These are phyloP conservation scores for Cavenderia fasciculata DNA, from an alignment of 78 protist species.

Conservation along the genomic window DNA sequence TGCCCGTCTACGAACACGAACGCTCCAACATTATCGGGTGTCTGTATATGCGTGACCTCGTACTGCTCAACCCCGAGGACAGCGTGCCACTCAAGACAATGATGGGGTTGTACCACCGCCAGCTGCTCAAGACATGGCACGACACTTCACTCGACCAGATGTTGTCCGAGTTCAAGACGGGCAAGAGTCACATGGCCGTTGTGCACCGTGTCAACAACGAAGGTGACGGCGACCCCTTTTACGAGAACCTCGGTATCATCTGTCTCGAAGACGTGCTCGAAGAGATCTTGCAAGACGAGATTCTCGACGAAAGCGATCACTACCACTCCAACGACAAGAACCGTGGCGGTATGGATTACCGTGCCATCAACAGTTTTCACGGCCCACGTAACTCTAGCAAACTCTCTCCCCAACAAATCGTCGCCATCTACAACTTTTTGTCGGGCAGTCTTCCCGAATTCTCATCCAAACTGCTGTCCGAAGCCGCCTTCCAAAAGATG, in stretches of 20 bases:
- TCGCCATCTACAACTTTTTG: slow-evolving; percentile 46
- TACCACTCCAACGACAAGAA: slow-evolving; percentile 25
- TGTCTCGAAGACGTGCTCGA: slow-evolving; percentile 93
- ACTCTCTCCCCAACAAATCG: slow-evolving; percentile 40
- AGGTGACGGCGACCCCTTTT: slow-evolving; percentile 91
- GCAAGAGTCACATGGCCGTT: slow-evolving; percentile 86
- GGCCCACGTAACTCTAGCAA: slow-evolving; percentile 22
- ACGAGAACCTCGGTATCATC: slow-evolving; percentile 89
- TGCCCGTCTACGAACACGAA: slow-evolving; percentile 89
- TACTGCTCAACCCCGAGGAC: slow-evolving; percentile 91
- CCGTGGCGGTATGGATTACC: slow-evolving; percentile 44
- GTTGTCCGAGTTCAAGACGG: slow-evolving; percentile 85
- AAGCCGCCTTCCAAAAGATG: slow-evolving; percentile 19
- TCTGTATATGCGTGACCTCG: slow-evolving; percentile 88
- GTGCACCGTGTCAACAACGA: slow-evolving; percentile 70
- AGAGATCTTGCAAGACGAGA: slow-evolving; percentile 91
- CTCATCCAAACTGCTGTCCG: slow-evolving; percentile 37
- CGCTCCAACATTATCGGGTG: slow-evolving; percentile 84
- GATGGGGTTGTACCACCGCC: slow-evolving; percentile 74
- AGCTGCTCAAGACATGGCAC: slow-evolving; percentile 72
- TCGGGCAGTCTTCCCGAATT: slow-evolving; percentile 55
- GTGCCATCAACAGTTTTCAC: slow-evolving; percentile 39
- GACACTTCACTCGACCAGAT: slow-evolving; percentile 76
- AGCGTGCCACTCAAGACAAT: slow-evolving; percentile 70
- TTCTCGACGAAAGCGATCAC: slow-evolving; percentile 90